These are phyloP conservation scores for Dothistroma pini DNA, from an alignment of 2,329 filamentous ascomycete species.

Conservation along the genomic window DNA sequence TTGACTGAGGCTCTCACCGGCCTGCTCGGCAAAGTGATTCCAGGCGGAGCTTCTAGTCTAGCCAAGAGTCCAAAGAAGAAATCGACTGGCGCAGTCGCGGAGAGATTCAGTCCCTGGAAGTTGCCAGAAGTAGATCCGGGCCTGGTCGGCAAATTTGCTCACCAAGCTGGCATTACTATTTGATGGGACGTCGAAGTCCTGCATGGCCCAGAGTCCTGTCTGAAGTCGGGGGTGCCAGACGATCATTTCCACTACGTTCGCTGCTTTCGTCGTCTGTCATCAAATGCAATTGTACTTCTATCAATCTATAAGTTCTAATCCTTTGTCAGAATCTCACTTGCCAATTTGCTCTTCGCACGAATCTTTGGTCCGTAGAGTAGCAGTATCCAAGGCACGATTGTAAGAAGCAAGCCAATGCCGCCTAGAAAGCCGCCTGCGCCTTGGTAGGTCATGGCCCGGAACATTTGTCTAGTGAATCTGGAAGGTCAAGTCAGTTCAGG, in stretches of 20 bases:
- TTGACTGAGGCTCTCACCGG: background rate
- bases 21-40: background rate
- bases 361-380: conserved; percentile 76
- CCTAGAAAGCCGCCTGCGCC: conserved; percentile 73
- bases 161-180: background rate
- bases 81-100: background rate
- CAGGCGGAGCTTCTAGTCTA: background rate
- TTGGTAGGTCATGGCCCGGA: conserved; percentile 65
- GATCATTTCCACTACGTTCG: background rate
- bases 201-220: background rate
- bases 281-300: background rate
- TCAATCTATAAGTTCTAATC: background rate
- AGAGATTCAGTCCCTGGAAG: conserved; percentile 1
- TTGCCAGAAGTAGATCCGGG: background rate
- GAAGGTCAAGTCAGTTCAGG: background rate
- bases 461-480: conserved; percentile 65
- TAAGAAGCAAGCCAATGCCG: conserved; percentile 63
- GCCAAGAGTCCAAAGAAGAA: background rate
- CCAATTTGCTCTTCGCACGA: conserved; percentile 71
- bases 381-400: conserved; percentile 82
- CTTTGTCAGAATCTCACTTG: conserved; percentile 43
- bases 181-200: background rate
- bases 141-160: background rate
- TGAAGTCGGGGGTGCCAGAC: background rate
- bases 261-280: background rate